Percentiles rank a stretch among this genome's conserved stretches.
These are phyloP conservation scores for Diaporthe ilicicola DNA, from an alignment of 2,329 filamentous ascomycete genomes.

Conservation along the genomic window DNA sequence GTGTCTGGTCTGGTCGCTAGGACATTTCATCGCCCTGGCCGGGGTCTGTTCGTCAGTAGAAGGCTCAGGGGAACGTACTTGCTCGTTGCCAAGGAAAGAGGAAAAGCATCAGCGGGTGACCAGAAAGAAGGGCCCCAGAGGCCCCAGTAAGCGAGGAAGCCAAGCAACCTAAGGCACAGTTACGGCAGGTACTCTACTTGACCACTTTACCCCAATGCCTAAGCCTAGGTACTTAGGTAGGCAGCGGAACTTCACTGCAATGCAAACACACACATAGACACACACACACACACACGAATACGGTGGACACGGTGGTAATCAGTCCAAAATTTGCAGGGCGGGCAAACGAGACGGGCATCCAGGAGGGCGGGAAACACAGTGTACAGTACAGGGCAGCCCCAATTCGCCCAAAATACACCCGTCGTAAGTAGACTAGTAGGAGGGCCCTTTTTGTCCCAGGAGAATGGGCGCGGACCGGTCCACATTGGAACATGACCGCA, in stretches of 20 bases:
- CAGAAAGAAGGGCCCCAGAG: background rate
- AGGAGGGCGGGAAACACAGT: background rate
- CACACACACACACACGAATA: background rate
- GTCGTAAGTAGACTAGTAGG: conserved; percentile 19
- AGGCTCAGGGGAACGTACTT: background rate
- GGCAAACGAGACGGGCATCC: background rate
- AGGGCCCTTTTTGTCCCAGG: conserved; percentile 11
- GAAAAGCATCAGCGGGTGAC: conserved; percentile 10
- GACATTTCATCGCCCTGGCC: background rate
- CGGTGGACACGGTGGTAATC: background rate
- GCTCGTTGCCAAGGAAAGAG: background rate
- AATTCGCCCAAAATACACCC: background rate
- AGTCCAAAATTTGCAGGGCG: conserved; percentile 6
- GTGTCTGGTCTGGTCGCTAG: conserved; percentile 10
- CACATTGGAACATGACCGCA: conserved; percentile 11
- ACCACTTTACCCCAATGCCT: too few relatives aligned
- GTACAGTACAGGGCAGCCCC: background rate
- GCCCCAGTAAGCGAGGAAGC: background rate
- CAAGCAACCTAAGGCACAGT: too few relatives aligned
- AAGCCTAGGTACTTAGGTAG: too few relatives aligned
- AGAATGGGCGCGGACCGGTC: conserved; percentile 9
- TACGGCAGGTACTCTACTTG: conserved; percentile 10
- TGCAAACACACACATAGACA: too few relatives aligned
- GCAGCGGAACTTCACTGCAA: too few relatives aligned
- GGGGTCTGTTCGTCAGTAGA: conserved; percentile 11